Percentiles rank a stretch among this genome's conserved stretches.
Conservation (phyloP, 75 land plant species). For the Adiantum capillusveneris region DNA sequence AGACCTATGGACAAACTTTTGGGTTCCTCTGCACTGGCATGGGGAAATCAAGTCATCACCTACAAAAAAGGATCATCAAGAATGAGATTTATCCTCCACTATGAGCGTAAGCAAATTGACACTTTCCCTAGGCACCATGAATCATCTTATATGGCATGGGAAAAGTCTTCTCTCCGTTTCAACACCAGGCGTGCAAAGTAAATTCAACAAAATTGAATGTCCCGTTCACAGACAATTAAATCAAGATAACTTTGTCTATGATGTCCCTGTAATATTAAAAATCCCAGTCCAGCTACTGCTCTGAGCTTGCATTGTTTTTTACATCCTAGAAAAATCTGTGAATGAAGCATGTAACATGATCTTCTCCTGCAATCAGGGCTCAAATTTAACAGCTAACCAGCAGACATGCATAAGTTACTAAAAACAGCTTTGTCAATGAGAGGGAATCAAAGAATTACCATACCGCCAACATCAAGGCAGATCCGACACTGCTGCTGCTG, state of each 20-base stretch:
- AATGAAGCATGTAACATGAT: neutral
- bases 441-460: neutral
- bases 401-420: neutral
- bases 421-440: too few relatives aligned
- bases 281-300: constrained; percentile 2
- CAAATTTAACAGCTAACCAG: neutral
- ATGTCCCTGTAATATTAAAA: neutral
- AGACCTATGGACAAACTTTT: constrained; percentile 87
- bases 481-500: constrained; percentile 91
- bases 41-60: constrained; percentile 90
- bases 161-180: too few relatives aligned
- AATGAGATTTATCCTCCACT: too few relatives aligned
- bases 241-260: too few relatives aligned
- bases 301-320: too few relatives aligned
- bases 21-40: constrained; percentile 87
- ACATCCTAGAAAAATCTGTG: neutral
- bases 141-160: too few relatives aligned
- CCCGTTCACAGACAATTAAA: too few relatives aligned
- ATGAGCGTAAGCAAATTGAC: too few relatives aligned
- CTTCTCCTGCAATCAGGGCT: neutral
- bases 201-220: too few relatives aligned
- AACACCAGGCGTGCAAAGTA: too few relatives aligned
- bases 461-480: constrained; percentile 87
- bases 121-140: too few relatives aligned
- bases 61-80: too few relatives aligned